These are phyloP conservation scores for Exophiala viscosa DNA, from an alignment of 2,329 filamentous ascomycete genomes.

Conservation along the genomic window DNA sequence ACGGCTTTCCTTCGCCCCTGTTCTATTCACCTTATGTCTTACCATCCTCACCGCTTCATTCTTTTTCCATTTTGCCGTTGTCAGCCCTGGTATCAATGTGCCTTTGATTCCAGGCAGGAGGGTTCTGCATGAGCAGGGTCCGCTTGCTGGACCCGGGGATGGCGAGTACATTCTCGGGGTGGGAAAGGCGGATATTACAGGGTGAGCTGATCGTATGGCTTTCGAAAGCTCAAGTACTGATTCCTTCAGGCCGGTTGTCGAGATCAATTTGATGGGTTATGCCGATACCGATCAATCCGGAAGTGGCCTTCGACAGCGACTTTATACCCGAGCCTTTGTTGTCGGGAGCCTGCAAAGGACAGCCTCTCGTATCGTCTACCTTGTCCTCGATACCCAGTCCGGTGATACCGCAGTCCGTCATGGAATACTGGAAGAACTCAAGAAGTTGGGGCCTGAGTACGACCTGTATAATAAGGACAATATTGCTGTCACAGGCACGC, in stretches of 20 bases:
- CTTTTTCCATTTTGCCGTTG: constrained; percentile 6
- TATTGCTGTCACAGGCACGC: constrained; percentile 84
- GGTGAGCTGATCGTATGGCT: constrained; percentile 39
- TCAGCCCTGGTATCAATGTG: constrained; percentile 1
- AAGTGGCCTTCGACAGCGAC: constrained; percentile 76
- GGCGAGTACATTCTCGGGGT: constrained; percentile 62
- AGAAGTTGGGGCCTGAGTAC: constrained; percentile 67
- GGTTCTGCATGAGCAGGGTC: neutral
- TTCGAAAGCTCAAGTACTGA: constrained; percentile 5
- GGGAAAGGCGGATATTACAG: constrained; percentile 70
- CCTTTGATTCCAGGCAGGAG: constrained; percentile 2
- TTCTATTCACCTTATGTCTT: constrained; percentile 5
- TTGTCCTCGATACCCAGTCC: constrained; percentile 81
- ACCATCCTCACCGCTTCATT: constrained; percentile 5
- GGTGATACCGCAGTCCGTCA: constrained; percentile 85
- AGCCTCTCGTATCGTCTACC: constrained; percentile 73
- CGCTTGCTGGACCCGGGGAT: neutral
- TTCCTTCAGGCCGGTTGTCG: constrained; percentile 67
- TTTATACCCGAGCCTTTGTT: constrained; percentile 88
- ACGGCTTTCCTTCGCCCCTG: constrained; percentile 4
- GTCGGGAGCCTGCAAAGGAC: constrained; percentile 65
- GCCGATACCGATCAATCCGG: constrained; percentile 80
- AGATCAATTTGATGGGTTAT: constrained; percentile 89
- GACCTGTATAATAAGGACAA: constrained; percentile 73
- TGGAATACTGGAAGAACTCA: constrained; percentile 76